Evolutionary conservation across 768 basidiomycete species (phyloP).

Genomic region (Leccinum fibrillosum): DNA sequence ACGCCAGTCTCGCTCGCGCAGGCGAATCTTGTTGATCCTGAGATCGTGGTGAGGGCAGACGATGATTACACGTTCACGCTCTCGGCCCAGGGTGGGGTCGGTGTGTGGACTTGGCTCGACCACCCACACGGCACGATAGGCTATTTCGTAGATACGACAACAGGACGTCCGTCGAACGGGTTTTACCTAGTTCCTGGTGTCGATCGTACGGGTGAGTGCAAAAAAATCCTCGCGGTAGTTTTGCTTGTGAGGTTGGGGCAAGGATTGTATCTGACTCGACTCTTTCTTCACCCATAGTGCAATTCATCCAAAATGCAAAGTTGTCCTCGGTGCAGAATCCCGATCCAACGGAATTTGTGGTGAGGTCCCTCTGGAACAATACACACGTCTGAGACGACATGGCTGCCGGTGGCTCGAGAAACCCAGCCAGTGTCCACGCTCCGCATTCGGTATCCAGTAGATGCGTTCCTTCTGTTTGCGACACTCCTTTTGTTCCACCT

Average conservation of each 20-base stretch:
- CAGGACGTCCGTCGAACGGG: constrained; percentile 44
- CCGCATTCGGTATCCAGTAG: too few species aligned
- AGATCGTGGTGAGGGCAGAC: not conserved
- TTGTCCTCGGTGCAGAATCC: constrained; percentile 40
- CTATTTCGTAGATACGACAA: constrained; percentile 44
- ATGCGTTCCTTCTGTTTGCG: too few species aligned
- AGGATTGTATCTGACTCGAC: not conserved
- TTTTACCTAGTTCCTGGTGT: constrained; percentile 55
- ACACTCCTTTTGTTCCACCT: too few species aligned
- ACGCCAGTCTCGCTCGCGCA: constrained; percentile 46
- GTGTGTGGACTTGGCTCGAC: constrained; percentile 58
- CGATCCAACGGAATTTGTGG: constrained; percentile 43
- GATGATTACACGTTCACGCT: constrained; percentile 45
- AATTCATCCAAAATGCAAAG: constrained; percentile 37
- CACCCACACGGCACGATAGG: constrained; percentile 55
- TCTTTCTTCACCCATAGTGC: constrained; percentile 28
- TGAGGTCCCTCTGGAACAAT: constrained; percentile 54
- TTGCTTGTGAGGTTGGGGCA: not conserved
- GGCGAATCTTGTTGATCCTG: too few species aligned
- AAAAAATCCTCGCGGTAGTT: not conserved
- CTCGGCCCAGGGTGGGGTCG: constrained; percentile 52
- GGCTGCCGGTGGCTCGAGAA: too few species aligned
- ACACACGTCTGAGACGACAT: constrained; percentile 31
- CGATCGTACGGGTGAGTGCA: constrained; percentile 45
- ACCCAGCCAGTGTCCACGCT: too few species aligned